Conservation (phyloP, 768 basidiomycete species). For the Termitomyces titanicus region DNA sequence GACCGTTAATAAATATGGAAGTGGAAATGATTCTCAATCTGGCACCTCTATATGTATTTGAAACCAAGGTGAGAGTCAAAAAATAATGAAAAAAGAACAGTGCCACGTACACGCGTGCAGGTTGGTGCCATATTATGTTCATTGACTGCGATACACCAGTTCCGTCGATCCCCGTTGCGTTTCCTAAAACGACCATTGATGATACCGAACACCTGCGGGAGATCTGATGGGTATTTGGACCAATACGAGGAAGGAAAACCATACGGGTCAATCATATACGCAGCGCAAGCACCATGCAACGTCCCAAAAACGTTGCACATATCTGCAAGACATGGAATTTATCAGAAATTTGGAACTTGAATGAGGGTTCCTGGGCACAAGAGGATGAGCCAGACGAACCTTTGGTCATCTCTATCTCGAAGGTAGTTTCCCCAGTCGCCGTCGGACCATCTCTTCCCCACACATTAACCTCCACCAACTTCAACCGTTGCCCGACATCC, state of each 20-base stretch:
- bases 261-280: conserved; percentile 52
- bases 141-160: conserved; percentile 49
- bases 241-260: conserved; percentile 16
- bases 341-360: neutral
- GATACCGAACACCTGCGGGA: conserved; percentile 38
- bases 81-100: neutral
- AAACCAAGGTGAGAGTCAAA: neutral
- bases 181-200: conserved; percentile 38
- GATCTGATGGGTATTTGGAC: neutral
- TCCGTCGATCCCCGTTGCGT: conserved; percentile 33
- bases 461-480: conserved; percentile 33
- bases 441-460: conserved; percentile 14
- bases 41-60: conserved; percentile 29
- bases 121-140: conserved; percentile 46
- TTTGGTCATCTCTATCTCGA: conserved; percentile 35
- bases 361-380: neutral
- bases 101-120: conserved; percentile 32
- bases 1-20: conserved; percentile 38
- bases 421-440: conserved; percentile 29
- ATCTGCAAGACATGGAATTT: conserved; percentile 30
- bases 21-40: conserved; percentile 39
- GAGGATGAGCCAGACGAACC: conserved; percentile 20
- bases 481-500: conserved; percentile 34
- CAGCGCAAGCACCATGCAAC: conserved; percentile 57
- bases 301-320: conserved; percentile 49